Percentiles rank a stretch among this genome's conserved stretches.
phyloP scores from a whole-genome alignment of 179 eudicot genomes.

The Spergularia azorica region DNA sequence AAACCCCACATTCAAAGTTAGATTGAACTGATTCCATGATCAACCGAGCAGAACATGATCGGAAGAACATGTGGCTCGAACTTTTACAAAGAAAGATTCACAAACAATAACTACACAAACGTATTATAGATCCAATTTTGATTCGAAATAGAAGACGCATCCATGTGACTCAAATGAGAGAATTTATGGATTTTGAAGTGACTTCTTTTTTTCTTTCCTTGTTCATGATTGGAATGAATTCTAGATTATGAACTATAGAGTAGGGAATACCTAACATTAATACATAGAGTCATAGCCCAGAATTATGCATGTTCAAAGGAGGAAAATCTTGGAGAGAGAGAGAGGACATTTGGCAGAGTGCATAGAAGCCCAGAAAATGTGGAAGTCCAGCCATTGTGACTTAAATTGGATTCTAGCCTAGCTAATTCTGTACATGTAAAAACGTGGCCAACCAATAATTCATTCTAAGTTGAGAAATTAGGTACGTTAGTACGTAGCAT shows the following conservation, averaged over 20 bases:
- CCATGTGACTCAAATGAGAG: no score
- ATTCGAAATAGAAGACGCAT: no score
- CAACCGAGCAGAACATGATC: no score
- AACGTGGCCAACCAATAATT: slow-evolving; percentile 32
- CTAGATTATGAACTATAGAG: not conserved
- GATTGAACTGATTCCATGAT: no score
- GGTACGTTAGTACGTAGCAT: slow-evolving; percentile 5
- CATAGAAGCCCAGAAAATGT: not conserved
- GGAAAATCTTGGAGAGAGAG: no score
- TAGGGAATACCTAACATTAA: not conserved
- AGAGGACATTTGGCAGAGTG: slow-evolving; percentile 3
- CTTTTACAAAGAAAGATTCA: no score
- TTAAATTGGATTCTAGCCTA: not conserved
- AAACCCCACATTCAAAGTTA: no score
- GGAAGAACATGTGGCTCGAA: no score
- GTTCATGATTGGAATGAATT: no score
- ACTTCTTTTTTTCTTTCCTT: no score
- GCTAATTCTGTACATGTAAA: not conserved
- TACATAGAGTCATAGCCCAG: not conserved
- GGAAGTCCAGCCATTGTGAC: slow-evolving; percentile 13
- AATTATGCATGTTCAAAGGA: not conserved
- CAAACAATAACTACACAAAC: no score
- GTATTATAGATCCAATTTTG: no score
- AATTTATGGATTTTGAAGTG: not conserved
- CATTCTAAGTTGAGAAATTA: not conserved